Evolutionary conservation across 2,329 filamentous ascomycete genomes (phyloP).

Genomic region (Phialocephala subalpina): DNA sequence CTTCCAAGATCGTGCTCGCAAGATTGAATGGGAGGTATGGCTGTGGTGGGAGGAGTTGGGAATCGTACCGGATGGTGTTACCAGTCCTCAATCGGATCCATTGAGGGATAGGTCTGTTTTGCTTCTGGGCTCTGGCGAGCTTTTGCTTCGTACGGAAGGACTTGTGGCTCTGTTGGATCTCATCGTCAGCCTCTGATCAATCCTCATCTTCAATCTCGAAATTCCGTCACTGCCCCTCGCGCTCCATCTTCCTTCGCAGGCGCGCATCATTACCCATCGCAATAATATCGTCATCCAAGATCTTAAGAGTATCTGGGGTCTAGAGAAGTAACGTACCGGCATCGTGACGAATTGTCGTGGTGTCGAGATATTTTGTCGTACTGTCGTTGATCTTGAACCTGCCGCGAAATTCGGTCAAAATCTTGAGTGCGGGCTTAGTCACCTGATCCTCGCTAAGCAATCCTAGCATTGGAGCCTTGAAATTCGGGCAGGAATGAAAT

Average conservation of each 20-base stretch:
- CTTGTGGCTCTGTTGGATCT: constrained; percentile 86
- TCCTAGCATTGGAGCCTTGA: neutral
- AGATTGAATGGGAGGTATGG: constrained; percentile 3
- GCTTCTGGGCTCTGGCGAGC: constrained; percentile 99
- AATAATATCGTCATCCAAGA: neutral
- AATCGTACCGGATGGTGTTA: constrained; percentile 95
- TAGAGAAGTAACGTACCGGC: constrained; percentile 55
- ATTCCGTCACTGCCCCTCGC: constrained; percentile 7
- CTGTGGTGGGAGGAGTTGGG: constrained; percentile 10
- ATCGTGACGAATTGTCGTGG: constrained; percentile 56
- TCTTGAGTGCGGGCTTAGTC: constrained; percentile 17
- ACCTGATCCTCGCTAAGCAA: neutral
- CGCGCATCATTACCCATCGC: constrained; percentile 2
- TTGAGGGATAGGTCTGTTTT: constrained; percentile 99
- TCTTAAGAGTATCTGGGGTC: neutral
- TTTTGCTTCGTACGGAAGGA: constrained; percentile 99
- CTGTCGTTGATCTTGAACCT: constrained; percentile 9
- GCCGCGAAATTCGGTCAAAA: constrained; percentile 5
- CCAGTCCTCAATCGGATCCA: constrained; percentile 98
- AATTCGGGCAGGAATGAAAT: neutral
- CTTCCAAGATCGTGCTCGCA: neutral
- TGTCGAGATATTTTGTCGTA: constrained; percentile 37
- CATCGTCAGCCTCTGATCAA: constrained; percentile 29
- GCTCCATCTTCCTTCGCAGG: neutral
- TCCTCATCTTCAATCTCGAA: constrained; percentile 17